Conservation (phyloP, 192 early-diverging fungal genomes). For the Umbelopsis vinacea region DNA sequence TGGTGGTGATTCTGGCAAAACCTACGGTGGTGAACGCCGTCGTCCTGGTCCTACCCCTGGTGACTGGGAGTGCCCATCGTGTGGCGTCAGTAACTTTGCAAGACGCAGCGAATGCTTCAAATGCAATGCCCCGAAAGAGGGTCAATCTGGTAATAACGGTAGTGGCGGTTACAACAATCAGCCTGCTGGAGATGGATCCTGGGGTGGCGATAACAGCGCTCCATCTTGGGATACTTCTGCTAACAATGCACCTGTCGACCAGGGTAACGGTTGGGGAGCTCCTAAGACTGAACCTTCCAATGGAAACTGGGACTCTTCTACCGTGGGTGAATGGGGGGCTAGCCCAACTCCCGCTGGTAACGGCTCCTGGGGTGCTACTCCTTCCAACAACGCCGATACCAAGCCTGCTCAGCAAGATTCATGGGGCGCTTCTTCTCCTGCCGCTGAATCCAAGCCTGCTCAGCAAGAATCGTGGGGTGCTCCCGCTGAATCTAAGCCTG, state of each 20-base stretch:
- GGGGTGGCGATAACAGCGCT: constrained; percentile 8
- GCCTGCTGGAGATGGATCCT: not conserved
- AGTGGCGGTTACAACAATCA: constrained; percentile 14
- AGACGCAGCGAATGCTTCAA: constrained; percentile 36
- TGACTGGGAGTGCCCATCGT: constrained; percentile 40
- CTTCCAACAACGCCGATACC: too few species aligned
- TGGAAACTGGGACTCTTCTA: too few species aligned
- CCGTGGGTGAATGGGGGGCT: too few species aligned
- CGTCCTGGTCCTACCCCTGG: constrained; percentile 32
- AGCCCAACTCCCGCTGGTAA: constrained; percentile 8
- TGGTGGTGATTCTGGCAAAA: not conserved
- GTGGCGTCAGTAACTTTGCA: constrained; percentile 31
- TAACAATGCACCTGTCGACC: constrained; percentile 12
- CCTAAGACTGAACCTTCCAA: not conserved
- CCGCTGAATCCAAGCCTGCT: too few species aligned
- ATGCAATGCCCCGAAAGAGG: constrained; percentile 25
- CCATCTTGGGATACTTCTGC: constrained; percentile 4
- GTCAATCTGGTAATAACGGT: constrained; percentile 9
- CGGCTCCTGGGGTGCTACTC: not conserved
- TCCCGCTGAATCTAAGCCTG: too few species aligned
- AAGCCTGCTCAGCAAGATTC: too few species aligned
- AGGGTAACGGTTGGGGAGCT: constrained; percentile 9
- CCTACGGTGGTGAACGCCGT: constrained; percentile 22
- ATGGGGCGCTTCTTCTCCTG: too few species aligned
- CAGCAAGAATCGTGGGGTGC: too few species aligned